Conservation (phyloP, 768 basidiomycete species). For the Rhodotorula paludigena region DNA sequence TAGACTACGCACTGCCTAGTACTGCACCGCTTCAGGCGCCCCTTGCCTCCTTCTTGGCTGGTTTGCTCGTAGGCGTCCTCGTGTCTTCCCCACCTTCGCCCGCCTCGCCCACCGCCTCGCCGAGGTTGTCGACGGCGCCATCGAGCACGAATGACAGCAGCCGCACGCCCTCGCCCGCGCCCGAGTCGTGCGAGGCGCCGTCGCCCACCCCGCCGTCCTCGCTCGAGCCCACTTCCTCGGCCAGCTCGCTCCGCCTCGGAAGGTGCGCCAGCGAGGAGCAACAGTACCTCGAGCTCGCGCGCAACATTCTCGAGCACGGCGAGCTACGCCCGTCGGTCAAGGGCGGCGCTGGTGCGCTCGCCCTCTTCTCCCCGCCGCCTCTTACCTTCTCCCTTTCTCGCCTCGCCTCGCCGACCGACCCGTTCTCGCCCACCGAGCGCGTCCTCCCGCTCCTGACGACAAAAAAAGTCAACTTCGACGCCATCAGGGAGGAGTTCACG, state of each 20-base stretch:
- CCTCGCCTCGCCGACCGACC: conserved; percentile 36
- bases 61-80: neutral
- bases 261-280: conserved; percentile 58
- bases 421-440: conserved; percentile 33
- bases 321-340: conserved; percentile 81
- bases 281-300: conserved; percentile 81
- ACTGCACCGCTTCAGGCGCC: too few relatives aligned
- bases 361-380: conserved; percentile 78
- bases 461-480: conserved; percentile 83
- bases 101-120: neutral
- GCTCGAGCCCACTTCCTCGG: neutral
- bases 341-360: conserved; percentile 77
- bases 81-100: neutral
- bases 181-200: neutral
- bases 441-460: conserved; percentile 90
- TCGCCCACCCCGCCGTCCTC: neutral
- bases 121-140: neutral
- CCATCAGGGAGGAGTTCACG: conserved; percentile 82
- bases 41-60: neutral
- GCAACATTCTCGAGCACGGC: conserved; percentile 66
- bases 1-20: too few relatives aligned
- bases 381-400: conserved; percentile 77
- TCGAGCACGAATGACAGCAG: neutral
- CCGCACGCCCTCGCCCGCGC: neutral
- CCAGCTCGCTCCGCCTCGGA: neutral